phyloP scores from a whole-genome alignment of 805 yeast genomes.

The Nakazawaea ambrosiae region DNA sequence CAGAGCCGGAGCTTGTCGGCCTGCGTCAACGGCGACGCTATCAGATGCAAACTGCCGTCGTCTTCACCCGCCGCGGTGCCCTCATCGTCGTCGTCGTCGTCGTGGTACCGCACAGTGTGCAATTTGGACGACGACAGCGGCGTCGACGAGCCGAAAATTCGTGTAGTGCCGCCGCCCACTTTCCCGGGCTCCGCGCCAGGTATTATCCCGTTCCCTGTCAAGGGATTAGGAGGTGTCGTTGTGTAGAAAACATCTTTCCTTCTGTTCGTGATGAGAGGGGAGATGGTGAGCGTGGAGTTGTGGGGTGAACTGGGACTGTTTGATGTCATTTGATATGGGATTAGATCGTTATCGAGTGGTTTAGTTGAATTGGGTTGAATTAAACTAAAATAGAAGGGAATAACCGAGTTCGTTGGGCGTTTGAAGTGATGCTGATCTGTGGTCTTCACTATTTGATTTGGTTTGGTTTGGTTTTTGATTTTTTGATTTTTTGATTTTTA shows the following conservation, averaged over 20 bases:
- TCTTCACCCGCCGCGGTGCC: slow-evolving; percentile 5
- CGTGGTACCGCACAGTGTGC: slow-evolving; percentile 1
- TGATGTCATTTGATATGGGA: slow-evolving; percentile 4
- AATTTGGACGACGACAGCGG: slow-evolving; percentile 19
- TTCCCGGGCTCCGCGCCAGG: slow-evolving; percentile 13
- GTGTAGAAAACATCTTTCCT: slow-evolving; percentile 24
- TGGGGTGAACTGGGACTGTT: slow-evolving; percentile 40
- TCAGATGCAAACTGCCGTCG: background rate
- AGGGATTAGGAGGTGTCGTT: slow-evolving; percentile 27
- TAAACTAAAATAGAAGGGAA: too few relatives aligned
- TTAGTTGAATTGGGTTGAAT: too few relatives aligned
- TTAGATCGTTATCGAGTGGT: too few relatives aligned
- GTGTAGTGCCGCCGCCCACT: slow-evolving; percentile 12
- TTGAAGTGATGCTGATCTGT: too few relatives aligned
- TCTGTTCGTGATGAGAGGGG: slow-evolving; percentile 48
- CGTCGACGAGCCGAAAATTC: slow-evolving; percentile 8
- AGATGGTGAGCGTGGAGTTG: slow-evolving; percentile 66
- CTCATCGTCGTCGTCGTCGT: slow-evolving; percentile 12
- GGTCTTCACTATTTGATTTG: too few relatives aligned
- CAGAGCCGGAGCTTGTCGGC: slow-evolving; percentile 83
- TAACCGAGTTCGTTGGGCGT: too few relatives aligned
- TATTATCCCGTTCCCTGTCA: slow-evolving; percentile 11
- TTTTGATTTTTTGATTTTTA: too few relatives aligned
- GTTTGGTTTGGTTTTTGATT: too few relatives aligned
- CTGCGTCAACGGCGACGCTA: slow-evolving; percentile 46